phyloP scores from a whole-genome alignment of 2,329 filamentous ascomycete genomes.

The Verticillium dahliae region DNA sequence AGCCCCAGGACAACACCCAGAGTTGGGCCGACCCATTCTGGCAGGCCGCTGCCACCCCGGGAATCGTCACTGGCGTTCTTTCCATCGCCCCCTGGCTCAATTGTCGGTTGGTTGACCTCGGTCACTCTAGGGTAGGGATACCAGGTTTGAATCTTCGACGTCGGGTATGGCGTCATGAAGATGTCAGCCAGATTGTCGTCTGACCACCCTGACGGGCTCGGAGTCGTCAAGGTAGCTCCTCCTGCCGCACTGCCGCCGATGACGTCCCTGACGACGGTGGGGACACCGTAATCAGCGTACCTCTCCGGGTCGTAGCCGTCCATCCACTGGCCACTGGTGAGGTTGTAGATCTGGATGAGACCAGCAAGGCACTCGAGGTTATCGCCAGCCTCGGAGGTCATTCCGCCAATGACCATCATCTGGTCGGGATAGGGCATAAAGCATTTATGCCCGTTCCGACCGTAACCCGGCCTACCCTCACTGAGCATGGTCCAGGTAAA shows the following conservation, averaged over 20 bases:
- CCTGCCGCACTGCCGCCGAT: constrained; percentile 64
- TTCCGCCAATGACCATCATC: constrained; percentile 73
- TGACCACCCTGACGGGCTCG: constrained; percentile 53
- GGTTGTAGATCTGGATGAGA: constrained; percentile 63
- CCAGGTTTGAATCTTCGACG: constrained; percentile 47
- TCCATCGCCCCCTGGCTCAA: constrained; percentile 38
- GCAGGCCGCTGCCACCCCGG: constrained; percentile 32
- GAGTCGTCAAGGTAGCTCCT: constrained; percentile 62
- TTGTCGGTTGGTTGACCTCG: constrained; percentile 17
- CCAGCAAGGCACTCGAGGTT: constrained; percentile 38
- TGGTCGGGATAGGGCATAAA: constrained; percentile 71
- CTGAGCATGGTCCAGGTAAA: constrained; percentile 67
- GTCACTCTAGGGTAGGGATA: constrained; percentile 49
- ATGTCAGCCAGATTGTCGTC: constrained; percentile 38
- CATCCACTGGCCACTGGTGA: constrained; percentile 63
- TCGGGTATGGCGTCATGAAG: constrained; percentile 50
- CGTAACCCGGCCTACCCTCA: constrained; percentile 39
- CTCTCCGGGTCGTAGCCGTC: constrained; percentile 60
- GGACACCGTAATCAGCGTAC: too few relatives aligned
- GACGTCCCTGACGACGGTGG: constrained; percentile 51
- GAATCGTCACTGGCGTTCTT: constrained; percentile 1
- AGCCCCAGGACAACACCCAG: constrained; percentile 55
- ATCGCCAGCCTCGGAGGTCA: constrained; percentile 25
- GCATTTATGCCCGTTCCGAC: constrained; percentile 68
- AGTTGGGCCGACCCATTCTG: constrained; percentile 54